Percentiles rank a stretch among this genome's conserved stretches.
Evolutionary conservation across 108 stramenopile species (phyloP).

Genomic region (Fragilariopsis cylindrus): DNA sequence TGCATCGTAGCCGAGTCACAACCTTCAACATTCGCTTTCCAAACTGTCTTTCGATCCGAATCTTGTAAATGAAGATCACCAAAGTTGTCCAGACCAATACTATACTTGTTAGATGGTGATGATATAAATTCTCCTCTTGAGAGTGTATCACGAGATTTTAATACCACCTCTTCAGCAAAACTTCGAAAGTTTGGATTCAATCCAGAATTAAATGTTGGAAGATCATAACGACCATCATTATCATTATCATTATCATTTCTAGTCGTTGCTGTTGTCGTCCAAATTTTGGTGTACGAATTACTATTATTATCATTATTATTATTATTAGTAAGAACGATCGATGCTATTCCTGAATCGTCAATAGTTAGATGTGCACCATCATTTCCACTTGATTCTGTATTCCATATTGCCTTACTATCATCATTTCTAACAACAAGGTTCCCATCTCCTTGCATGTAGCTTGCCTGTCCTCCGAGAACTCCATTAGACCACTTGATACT

Average conservation of each 20-base stretch:
- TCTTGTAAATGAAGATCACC: conserved; percentile 30
- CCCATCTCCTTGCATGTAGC: conserved; percentile 25
- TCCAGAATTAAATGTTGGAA: too few relatives aligned
- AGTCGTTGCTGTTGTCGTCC: neutral
- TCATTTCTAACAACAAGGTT: conserved; percentile 19
- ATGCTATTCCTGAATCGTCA: conserved; percentile 22
- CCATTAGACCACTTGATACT: conserved; percentile 13
- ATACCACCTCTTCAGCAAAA: conserved; percentile 10
- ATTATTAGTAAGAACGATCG: neutral
- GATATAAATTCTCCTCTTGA: conserved; percentile 22
- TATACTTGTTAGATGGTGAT: conserved; percentile 24
- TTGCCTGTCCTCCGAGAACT: neutral
- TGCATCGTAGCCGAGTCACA: conserved; percentile 12
- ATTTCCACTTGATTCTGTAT: conserved; percentile 13
- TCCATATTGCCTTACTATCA: conserved; percentile 9
- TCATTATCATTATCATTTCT: neutral
- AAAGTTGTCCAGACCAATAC: conserved; percentile 1
- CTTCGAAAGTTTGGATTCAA: neutral
- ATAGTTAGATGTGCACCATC: conserved; percentile 13
- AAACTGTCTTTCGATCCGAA: conserved; percentile 8
- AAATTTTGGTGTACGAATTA: neutral
- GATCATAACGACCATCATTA: neutral
- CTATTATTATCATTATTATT: neutral
- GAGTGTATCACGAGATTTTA: conserved; percentile 9
- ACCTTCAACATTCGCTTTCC: conserved; percentile 16